phyloP scores from a whole-genome alignment of 2,329 filamentous ascomycete species.

The Alternaria consortialis region DNA sequence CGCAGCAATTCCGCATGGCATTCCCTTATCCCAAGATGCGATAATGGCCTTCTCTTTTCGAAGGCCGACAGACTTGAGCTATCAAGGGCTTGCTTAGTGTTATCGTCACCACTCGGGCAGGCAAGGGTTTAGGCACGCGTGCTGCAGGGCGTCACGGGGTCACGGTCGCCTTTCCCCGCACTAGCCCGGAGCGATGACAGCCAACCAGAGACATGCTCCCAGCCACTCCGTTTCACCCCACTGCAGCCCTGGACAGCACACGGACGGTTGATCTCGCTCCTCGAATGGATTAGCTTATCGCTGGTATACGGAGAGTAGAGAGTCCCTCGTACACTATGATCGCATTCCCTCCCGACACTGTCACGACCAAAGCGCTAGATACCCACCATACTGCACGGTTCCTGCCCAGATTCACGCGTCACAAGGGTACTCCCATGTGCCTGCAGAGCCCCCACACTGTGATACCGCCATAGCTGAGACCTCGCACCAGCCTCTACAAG shows the following conservation, averaged over 20 bases:
- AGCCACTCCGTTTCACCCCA: slow-evolving; percentile 46
- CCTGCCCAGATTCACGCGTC: slow-evolving; percentile 40
- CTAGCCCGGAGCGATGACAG: slow-evolving; percentile 18
- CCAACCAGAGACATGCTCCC: slow-evolving; percentile 37
- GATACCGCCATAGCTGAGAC: slow-evolving; percentile 32
- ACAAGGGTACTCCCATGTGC: slow-evolving; percentile 48
- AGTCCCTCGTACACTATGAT: slow-evolving; percentile 17
- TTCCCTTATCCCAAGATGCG: not conserved
- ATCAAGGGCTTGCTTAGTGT: not conserved
- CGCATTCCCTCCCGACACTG: slow-evolving; percentile 8
- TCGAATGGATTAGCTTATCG: slow-evolving; percentile 23
- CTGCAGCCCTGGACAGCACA: slow-evolving; percentile 34
- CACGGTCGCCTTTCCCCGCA: slow-evolving; percentile 24
- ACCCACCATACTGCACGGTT: slow-evolving; percentile 25
- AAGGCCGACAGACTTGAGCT: not conserved
- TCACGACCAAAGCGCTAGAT: slow-evolving; percentile 29
- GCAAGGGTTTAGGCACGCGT: slow-evolving; percentile 11
- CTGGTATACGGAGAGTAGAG: slow-evolving; percentile 15
- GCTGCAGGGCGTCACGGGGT: slow-evolving; percentile 14
- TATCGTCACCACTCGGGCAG: slow-evolving; percentile 5
- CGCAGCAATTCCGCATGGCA: slow-evolving; percentile 8
- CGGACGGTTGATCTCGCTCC: slow-evolving; percentile 28
- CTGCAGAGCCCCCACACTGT: slow-evolving; percentile 33
- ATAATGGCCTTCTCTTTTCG: not conserved
- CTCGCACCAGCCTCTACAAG: slow-evolving; percentile 29